A percentile compares a stretch with the other conserved stretches of the same genome.
Conservation (phyloP, 441 rosid species). For the Erodium moschatum region DNA sequence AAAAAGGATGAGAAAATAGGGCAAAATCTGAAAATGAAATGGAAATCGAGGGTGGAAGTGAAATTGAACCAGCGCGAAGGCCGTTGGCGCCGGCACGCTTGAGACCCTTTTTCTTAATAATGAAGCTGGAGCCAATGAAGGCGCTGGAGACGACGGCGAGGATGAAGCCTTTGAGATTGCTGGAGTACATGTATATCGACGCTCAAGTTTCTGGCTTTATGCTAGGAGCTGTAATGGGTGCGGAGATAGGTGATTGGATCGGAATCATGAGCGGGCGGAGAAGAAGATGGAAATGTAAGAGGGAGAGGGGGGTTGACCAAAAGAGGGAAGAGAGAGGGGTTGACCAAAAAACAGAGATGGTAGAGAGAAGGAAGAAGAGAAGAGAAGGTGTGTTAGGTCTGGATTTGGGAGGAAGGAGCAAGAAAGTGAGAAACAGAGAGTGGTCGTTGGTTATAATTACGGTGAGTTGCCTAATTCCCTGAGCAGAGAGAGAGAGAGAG, state of each 20-base stretch:
- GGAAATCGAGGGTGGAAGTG: not conserved
- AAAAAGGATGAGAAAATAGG: not conserved
- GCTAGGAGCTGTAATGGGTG: not conserved
- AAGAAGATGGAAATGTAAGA: not conserved
- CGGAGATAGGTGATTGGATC: not conserved
- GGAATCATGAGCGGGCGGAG: not conserved
- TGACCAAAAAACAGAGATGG: not conserved
- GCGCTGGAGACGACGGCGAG: conserved; percentile 10
- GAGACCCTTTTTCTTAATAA: conserved; percentile 1
- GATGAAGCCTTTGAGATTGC: conserved; percentile 1
- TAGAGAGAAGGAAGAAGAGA: not conserved
- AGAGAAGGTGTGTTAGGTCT: not conserved
- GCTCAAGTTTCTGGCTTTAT: not conserved
- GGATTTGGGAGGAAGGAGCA: not conserved
- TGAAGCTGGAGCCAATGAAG: conserved; percentile 7
- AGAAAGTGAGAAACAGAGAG: not conserved
- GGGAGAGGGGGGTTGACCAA: not conserved
- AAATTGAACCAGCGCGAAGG: conserved; percentile 1
- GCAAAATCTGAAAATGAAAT: not conserved
- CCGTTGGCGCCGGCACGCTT: conserved; percentile 9
- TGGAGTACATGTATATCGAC: not conserved
- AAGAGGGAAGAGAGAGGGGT: not conserved
- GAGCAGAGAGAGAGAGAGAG: too few relatives aligned
- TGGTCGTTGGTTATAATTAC: not conserved
- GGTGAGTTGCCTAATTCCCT: not conserved